phyloP scores from a whole-genome alignment of 129 eudicot genomes.

The Calendula officinalis region DNA sequence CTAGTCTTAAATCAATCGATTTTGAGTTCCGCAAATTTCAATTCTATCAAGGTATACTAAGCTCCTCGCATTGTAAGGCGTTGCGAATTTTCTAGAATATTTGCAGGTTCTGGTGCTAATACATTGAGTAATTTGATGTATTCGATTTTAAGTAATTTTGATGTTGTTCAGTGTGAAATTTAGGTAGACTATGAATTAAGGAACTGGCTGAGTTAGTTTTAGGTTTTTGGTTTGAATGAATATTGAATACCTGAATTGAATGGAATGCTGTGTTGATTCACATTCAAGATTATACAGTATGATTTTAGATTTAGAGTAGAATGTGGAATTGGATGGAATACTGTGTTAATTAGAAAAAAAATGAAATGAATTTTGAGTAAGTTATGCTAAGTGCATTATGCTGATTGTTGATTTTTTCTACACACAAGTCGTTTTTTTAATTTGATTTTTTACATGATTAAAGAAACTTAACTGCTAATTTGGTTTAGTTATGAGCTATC shows the following conservation, averaged over 20 bases:
- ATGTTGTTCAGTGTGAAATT: constrained; percentile 14
- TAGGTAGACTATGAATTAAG: neutral
- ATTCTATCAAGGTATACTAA: constrained; percentile 21
- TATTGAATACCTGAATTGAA: neutral
- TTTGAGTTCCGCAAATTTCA: constrained; percentile 5
- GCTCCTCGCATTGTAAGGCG: constrained; percentile 14
- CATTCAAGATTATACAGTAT: too few relatives aligned
- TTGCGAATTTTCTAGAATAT: neutral
- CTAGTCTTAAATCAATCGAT: neutral
- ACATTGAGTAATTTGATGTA: constrained; percentile 2
- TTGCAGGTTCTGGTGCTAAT: neutral
- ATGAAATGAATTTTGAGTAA: neutral
- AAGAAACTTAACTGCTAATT: neutral
- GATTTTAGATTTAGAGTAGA: too few relatives aligned
- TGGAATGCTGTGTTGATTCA: neutral
- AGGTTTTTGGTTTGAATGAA: constrained; percentile 11
- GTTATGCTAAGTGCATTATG: constrained; percentile 2
- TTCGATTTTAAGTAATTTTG: constrained; percentile 1
- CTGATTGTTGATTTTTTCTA: too few relatives aligned
- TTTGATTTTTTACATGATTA: too few relatives aligned
- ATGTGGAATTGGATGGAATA: neutral
- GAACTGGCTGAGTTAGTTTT: neutral
- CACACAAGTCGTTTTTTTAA: too few relatives aligned
- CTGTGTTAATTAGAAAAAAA: neutral
- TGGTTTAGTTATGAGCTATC: neutral